A percentile compares a stretch with the other conserved stretches of the same genome.
Conservation (phyloP, 2,329 filamentous ascomycete species). For the Pyricularia sp. region DNA sequence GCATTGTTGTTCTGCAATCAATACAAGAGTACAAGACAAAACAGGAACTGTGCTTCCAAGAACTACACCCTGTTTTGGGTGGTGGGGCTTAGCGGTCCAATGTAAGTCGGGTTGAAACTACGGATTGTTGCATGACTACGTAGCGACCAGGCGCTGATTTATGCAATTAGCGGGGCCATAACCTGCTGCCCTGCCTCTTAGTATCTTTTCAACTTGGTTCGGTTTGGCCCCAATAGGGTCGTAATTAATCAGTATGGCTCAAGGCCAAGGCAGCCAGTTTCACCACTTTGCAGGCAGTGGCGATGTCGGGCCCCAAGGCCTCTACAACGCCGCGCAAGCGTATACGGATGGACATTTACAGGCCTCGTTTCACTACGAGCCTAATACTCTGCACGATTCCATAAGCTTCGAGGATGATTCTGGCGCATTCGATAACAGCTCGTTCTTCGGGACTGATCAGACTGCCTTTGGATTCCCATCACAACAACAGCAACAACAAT, state of each 20-base stretch:
- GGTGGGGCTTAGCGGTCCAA: background rate
- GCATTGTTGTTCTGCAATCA: background rate
- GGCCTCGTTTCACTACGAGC: background rate
- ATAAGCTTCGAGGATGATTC: background rate
- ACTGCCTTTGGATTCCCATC: background rate
- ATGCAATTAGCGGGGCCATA: background rate
- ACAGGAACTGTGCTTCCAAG: background rate
- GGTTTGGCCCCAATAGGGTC: background rate
- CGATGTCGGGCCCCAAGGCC: constrained; percentile 1
- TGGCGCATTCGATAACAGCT: background rate
- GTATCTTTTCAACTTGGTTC: background rate
- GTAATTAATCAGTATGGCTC: background rate
- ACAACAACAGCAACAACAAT: background rate
- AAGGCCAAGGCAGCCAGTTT: constrained; percentile 4
- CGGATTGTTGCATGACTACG: background rate
- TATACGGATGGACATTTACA: background rate
- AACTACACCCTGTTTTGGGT: background rate
- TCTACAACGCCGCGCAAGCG: background rate
- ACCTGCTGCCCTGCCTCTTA: background rate
- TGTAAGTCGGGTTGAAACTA: background rate
- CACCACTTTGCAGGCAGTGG: constrained; percentile 1
- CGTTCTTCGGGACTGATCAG: constrained; percentile 1
- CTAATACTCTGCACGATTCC: background rate
- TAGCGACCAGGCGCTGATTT: background rate
- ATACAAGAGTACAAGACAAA: background rate